phyloP scores from a whole-genome alignment of 305 asterid species.

The Fraxinus platypoda region DNA sequence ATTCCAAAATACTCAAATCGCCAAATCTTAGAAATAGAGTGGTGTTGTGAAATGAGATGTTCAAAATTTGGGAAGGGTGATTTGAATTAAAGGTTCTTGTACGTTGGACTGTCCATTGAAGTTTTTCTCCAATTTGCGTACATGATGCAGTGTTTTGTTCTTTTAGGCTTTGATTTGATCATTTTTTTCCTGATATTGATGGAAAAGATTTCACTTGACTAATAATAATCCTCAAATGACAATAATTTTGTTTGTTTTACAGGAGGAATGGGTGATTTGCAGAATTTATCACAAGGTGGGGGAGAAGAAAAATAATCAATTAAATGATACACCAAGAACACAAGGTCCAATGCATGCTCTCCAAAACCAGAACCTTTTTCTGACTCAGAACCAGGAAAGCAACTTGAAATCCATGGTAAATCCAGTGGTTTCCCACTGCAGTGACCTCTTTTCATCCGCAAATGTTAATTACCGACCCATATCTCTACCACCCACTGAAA shows the following conservation, averaged over 20 bases:
- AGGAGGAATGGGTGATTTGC: conserved; percentile 95
- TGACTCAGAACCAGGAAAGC: conserved; percentile 33
- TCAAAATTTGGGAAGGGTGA: no score
- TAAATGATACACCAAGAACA: background rate
- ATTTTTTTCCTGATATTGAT: no score
- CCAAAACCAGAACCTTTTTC: conserved; percentile 34
- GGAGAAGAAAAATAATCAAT: conserved; percentile 44
- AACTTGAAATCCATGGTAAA: conserved; percentile 43
- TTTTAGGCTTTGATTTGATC: conserved; percentile 44
- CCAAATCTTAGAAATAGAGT: no score
- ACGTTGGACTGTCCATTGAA: no score
- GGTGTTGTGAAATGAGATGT: no score
- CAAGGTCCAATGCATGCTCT: conserved; percentile 26
- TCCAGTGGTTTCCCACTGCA: conserved; percentile 27
- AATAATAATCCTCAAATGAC: no score
- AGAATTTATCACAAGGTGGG: conserved; percentile 62
- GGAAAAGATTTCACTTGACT: no score
- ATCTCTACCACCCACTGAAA: conserved; percentile 7
- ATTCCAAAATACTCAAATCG: no score
- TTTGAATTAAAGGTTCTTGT: no score
- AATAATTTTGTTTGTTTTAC: conserved; percentile 2
- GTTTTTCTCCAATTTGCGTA: no score
- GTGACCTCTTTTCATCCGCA: background rate
- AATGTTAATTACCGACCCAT: no score
- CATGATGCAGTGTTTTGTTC: background rate